These are phyloP conservation scores for Solanum virginianum DNA, from an alignment of 257 asterid species.

Conservation along the genomic window DNA sequence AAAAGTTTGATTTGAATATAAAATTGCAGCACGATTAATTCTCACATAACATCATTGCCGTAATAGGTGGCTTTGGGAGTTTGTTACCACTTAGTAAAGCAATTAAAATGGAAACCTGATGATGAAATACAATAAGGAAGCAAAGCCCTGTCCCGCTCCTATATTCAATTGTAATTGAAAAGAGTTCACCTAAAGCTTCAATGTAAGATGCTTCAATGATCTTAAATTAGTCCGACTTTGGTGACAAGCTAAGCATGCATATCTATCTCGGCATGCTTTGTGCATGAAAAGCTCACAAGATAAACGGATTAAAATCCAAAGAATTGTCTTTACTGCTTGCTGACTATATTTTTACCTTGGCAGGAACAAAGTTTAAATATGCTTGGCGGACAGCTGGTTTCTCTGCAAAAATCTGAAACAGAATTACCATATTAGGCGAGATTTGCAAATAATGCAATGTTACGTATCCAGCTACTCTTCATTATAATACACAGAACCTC, in stretches of 20 bases:
- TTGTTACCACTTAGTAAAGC: neutral
- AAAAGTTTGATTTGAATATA: neutral
- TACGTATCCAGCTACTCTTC: neutral
- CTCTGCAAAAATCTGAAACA: constrained; percentile 86
- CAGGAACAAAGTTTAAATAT: constrained; percentile 75
- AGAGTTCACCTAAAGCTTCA: neutral
- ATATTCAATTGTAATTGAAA: neutral
- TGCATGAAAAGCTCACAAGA: neutral
- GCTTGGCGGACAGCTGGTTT: constrained; percentile 99
- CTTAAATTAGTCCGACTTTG: neutral
- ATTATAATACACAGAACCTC: neutral
- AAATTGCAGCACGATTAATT: neutral
- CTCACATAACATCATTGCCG: neutral
- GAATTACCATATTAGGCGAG: neutral
- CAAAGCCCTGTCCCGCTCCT: neutral
- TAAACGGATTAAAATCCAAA: neutral
- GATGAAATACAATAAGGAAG: neutral
- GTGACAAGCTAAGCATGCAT: neutral
- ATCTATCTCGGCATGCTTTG: neutral
- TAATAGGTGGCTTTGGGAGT: neutral
- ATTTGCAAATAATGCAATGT: neutral
- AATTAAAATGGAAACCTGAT: neutral
- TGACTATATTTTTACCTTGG: constrained; percentile 40
- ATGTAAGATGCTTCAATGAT: neutral
- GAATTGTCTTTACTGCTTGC: neutral